These are phyloP conservation scores for Corylus avellana DNA, from an alignment of 306 rosid genomes.

Conservation along the genomic window DNA sequence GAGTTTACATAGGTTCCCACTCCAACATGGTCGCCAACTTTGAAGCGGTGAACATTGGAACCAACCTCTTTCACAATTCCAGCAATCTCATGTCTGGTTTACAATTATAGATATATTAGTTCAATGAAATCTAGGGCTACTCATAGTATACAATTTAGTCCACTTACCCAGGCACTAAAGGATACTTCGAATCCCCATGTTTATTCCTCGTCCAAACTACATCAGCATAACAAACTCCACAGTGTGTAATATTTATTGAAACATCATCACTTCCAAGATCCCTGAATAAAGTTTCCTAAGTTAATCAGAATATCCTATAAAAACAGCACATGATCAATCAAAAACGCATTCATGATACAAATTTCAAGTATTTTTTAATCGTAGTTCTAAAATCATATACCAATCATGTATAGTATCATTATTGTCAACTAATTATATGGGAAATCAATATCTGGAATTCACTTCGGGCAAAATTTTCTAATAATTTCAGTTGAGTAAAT, in stretches of 20 bases:
- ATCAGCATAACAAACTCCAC: constrained; percentile 56
- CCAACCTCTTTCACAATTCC: constrained; percentile 51
- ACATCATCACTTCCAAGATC: constrained; percentile 42
- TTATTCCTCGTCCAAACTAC: constrained; percentile 43
- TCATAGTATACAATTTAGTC: background rate
- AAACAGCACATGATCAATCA: background rate
- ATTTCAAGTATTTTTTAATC: background rate
- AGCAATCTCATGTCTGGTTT: constrained; percentile 53
- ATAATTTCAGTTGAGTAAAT: background rate
- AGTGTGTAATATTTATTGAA: constrained; percentile 44
- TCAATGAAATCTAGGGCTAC: background rate
- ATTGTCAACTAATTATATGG: background rate
- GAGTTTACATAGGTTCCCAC: constrained; percentile 55
- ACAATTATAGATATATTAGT: constrained; percentile 9
- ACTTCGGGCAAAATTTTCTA: background rate
- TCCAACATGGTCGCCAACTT: constrained; percentile 55
- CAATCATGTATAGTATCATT: background rate
- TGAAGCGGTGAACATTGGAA: constrained; percentile 38
- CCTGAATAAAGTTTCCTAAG: constrained; percentile 23
- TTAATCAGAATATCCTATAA: background rate
- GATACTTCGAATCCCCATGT: constrained; percentile 44
- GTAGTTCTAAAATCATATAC: background rate
- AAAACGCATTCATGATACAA: background rate
- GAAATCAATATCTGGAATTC: background rate
- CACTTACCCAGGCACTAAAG: constrained; percentile 48